A percentile compares a stretch with the other conserved stretches of the same genome.
phyloP scores from a whole-genome alignment of 345 rosid genomes.

The Pistacia vera region DNA sequence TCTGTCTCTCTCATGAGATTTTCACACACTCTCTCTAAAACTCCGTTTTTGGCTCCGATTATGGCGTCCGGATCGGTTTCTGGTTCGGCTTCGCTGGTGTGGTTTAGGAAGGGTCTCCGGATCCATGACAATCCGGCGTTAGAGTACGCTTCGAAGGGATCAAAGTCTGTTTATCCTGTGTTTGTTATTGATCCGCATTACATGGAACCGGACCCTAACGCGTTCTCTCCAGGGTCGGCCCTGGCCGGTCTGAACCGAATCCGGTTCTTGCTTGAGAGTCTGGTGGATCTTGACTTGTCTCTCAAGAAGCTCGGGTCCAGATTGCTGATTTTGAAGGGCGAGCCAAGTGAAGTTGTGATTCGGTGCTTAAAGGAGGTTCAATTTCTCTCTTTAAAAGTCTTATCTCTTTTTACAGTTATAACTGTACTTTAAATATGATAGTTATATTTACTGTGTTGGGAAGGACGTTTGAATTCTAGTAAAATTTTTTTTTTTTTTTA shows the following conservation, averaged over 20 bases:
- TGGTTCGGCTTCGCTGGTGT: constrained; percentile 65
- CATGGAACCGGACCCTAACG: constrained; percentile 72
- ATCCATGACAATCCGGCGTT: constrained; percentile 96
- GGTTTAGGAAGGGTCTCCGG: constrained; percentile 95
- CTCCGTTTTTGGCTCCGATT: constrained; percentile 13
- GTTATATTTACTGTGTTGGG: background rate
- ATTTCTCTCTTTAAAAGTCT: background rate
- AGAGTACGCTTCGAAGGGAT: constrained; percentile 53
- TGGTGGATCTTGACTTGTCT: constrained; percentile 63
- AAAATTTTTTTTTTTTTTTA: background rate
- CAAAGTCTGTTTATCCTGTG: constrained; percentile 63
- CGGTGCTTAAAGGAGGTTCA: constrained; percentile 76
- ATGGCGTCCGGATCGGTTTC: constrained; percentile 57
- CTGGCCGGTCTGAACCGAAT: constrained; percentile 79
- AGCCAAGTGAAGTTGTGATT: constrained; percentile 62
- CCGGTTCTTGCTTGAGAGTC: constrained; percentile 79
- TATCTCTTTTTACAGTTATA: background rate
- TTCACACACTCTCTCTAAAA: background rate
- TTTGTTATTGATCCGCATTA: constrained; percentile 88
- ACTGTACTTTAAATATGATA: background rate
- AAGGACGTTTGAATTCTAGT: background rate
- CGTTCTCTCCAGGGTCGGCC: constrained; percentile 72
- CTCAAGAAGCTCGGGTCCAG: constrained; percentile 66
- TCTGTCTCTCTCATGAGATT: constrained; percentile 15
- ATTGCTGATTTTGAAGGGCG: constrained; percentile 63